phyloP scores from a whole-genome alignment of 2,329 filamentous ascomycete species.

The Teratosphaeria destructans region DNA sequence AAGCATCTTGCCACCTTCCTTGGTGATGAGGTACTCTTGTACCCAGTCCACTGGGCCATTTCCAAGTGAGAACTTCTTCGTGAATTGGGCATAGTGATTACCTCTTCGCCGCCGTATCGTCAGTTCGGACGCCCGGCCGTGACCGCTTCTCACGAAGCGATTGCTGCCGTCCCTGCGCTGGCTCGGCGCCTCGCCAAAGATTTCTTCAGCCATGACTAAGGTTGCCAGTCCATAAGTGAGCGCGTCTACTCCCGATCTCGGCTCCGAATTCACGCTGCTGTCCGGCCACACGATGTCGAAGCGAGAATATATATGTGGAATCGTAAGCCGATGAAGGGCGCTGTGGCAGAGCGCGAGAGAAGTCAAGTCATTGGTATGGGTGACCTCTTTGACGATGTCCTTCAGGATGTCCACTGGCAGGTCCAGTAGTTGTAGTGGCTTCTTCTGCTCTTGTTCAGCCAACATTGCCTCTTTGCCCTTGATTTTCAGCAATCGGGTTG shows the following conservation, averaged over 20 bases:
- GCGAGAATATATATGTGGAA: slow-evolving; percentile 70
- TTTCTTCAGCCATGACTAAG: slow-evolving; percentile 60
- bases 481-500: slow-evolving; percentile 39
- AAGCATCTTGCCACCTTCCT: slow-evolving; percentile 82
- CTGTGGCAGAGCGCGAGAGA: slow-evolving; percentile 70
- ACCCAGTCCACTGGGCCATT: slow-evolving; percentile 73
- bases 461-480: slow-evolving; percentile 32
- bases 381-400: slow-evolving; percentile 70
- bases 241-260: slow-evolving; percentile 65
- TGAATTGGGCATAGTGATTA: slow-evolving; percentile 70
- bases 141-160: slow-evolving; percentile 13
- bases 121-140: slow-evolving; percentile 17
- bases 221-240: slow-evolving; percentile 75
- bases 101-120: slow-evolving; percentile 42
- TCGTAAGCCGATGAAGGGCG: slow-evolving; percentile 61
- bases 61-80: slow-evolving; percentile 72
- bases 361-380: slow-evolving; percentile 71
- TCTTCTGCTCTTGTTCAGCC: slow-evolving; percentile 33
- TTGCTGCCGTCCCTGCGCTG: slow-evolving; percentile 24
- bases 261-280: slow-evolving; percentile 51
- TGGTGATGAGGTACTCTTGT: slow-evolving; percentile 69
- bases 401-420: slow-evolving; percentile 69
- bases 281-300: slow-evolving; percentile 89
- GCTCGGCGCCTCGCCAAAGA: slow-evolving; percentile 43
- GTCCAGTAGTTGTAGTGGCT: slow-evolving; percentile 57